Percentiles rank a stretch among this genome's conserved stretches.
Conservation (phyloP, 1,139 yeast genomes). For the Blastobotrys proliferans region DNA sequence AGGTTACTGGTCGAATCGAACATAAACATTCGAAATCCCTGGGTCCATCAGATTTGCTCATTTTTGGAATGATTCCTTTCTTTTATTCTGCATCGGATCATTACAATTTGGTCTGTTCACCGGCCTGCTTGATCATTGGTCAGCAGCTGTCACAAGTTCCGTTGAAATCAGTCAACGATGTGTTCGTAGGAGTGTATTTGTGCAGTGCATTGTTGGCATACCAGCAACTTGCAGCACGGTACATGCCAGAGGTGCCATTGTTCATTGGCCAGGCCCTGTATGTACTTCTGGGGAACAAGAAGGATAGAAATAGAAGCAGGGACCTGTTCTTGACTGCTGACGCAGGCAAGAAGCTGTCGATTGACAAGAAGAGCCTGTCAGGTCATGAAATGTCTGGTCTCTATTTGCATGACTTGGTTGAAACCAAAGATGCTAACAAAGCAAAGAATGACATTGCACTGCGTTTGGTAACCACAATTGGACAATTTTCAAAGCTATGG, state of each 20-base stretch:
- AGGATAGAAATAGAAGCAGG: not conserved
- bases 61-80: slow-evolving; percentile 67
- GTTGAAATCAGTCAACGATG: slow-evolving; percentile 36
- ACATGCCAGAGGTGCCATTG: slow-evolving; percentile 69
- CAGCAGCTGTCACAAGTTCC: slow-evolving; percentile 59
- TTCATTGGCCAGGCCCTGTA: slow-evolving; percentile 25
- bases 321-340: too few species aligned
- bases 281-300: not conserved
- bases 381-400: not conserved
- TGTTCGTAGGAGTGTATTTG: slow-evolving; percentile 55
- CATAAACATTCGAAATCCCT: slow-evolving; percentile 19
- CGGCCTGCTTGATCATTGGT: slow-evolving; percentile 68
- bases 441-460: not conserved
- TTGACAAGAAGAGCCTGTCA: too few species aligned
- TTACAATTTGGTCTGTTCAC: slow-evolving; percentile 86
- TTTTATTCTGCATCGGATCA: slow-evolving; percentile 93
- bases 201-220: slow-evolving; percentile 62
- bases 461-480: slow-evolving; percentile 10
- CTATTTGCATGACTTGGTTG: not conserved
- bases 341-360: too few species aligned
- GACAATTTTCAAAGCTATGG: slow-evolving; percentile 44
- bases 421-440: not conserved
- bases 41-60: slow-evolving; percentile 44
- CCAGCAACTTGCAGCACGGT: slow-evolving; percentile 76
- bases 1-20: slow-evolving; percentile 28